These are phyloP conservation scores for Platanthera zijinensis DNA, from an alignment of 106 monocot genomes.

Conservation along the genomic window DNA sequence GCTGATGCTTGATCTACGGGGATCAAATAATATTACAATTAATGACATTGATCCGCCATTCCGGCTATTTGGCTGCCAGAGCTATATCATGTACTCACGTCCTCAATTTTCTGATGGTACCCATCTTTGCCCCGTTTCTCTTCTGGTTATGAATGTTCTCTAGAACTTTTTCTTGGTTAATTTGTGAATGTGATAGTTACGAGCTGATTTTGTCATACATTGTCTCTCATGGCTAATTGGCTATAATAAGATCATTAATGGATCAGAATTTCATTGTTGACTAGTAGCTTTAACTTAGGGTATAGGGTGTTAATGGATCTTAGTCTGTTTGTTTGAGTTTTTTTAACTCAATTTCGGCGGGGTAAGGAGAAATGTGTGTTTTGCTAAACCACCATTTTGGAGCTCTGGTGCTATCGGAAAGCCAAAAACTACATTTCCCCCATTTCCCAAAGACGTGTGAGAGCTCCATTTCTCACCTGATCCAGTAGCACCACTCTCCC, in stretches of 20 bases:
- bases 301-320: neutral
- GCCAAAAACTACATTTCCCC: no score
- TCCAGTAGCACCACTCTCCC: no score
- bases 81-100: conserved; percentile 77
- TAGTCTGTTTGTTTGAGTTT: no score
- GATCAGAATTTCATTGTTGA: neutral
- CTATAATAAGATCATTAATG: neutral
- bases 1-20: conserved; percentile 86
- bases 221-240: neutral
- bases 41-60: conserved; percentile 54
- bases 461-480: no score
- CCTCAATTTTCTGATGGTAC: conserved; percentile 94
- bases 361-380: no score
- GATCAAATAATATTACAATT: conserved; percentile 17
- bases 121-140: conserved; percentile 9
- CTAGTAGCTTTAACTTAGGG: no score
- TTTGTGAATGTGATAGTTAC: neutral
- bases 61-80: conserved; percentile 85
- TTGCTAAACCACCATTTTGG: no score
- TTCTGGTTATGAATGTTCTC: neutral
- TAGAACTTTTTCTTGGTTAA: neutral
- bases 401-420: no score
- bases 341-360: no score
- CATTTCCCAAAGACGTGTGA: no score
- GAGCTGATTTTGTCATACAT: conserved; percentile 1